These are phyloP conservation scores for Lepidium aucheri DNA, from an alignment of 345 rosid species.

Conservation along the genomic window DNA sequence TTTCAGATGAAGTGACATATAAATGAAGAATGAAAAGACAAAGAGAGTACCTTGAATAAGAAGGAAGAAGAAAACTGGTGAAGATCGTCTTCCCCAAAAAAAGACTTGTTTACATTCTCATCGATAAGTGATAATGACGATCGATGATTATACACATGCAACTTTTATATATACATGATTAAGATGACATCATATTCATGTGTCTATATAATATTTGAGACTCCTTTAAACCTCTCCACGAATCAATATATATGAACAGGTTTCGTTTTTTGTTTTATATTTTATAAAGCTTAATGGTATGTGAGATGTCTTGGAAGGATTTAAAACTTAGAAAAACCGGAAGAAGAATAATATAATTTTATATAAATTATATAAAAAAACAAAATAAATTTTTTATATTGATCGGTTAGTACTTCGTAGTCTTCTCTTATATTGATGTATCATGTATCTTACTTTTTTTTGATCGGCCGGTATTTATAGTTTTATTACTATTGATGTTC, in stretches of 20 bases:
- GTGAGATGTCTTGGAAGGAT: conserved; percentile 11
- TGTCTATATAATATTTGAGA: neutral
- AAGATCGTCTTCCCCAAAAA: conserved; percentile 1
- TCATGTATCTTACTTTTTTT: neutral
- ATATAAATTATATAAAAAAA: neutral
- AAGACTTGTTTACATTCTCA: neutral
- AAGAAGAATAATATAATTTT: neutral
- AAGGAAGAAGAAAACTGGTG: conserved; percentile 3
- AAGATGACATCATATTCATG: conserved; percentile 14
- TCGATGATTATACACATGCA: neutral
- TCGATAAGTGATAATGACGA: neutral
- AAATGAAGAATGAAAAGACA: neutral
- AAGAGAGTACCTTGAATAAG: conserved; percentile 11
- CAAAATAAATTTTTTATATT: neutral
- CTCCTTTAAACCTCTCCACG: neutral
- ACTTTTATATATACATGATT: conserved; percentile 7
- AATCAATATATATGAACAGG: neutral
- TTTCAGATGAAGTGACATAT: neutral
- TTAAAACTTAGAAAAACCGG: conserved; percentile 13
- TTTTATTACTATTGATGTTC: neutral
- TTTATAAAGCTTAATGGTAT: neutral
- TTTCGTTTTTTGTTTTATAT: neutral
- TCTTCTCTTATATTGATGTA: neutral
- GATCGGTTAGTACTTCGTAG: conserved; percentile 7
- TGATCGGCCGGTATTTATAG: neutral